A percentile compares a stretch with the other conserved stretches of the same genome.
Conservation (phyloP, 768 basidiomycete genomes). For the Tricholoma terreum region DNA sequence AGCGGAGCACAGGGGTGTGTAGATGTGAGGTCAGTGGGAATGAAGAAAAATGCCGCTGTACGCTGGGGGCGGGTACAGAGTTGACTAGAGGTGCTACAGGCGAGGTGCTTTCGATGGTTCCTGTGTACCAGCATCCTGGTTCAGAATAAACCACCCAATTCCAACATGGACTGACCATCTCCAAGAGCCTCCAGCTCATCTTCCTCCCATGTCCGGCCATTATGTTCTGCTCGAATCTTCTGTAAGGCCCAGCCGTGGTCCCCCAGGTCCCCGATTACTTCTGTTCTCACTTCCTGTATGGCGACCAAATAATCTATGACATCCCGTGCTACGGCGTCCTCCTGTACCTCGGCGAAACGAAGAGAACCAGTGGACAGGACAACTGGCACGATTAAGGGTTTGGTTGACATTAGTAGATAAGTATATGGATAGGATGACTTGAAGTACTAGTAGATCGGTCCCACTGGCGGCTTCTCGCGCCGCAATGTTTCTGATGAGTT, state of each 20-base stretch:
- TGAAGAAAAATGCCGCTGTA: slow-evolving; percentile 59
- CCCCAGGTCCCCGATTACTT: slow-evolving; percentile 54
- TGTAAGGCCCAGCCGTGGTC: slow-evolving; percentile 71
- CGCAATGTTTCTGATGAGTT: background rate
- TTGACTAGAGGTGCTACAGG: slow-evolving; percentile 53
- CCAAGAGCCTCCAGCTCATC: slow-evolving; percentile 62
- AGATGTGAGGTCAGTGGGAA: slow-evolving; percentile 69
- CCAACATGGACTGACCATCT: slow-evolving; percentile 43
- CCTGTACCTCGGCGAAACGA: slow-evolving; percentile 57
- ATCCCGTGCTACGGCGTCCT: slow-evolving; percentile 55
- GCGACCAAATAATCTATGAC: slow-evolving; percentile 51
- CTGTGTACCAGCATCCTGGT: slow-evolving; percentile 28
- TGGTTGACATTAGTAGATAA: slow-evolving; percentile 12
- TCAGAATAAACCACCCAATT: background rate
- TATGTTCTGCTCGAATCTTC: slow-evolving; percentile 52
- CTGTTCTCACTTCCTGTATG: slow-evolving; percentile 47
- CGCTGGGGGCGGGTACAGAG: slow-evolving; percentile 30
- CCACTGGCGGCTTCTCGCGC: too few relatives aligned
- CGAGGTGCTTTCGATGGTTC: slow-evolving; percentile 42
- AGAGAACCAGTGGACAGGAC: slow-evolving; percentile 56
- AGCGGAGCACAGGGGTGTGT: slow-evolving; percentile 61
- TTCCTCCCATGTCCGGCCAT: slow-evolving; percentile 69
- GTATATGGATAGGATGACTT: background rate
- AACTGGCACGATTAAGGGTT: slow-evolving; percentile 53
- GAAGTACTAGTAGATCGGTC: too few relatives aligned